phyloP scores from a whole-genome alignment of 495 filamentous ascomycete genomes.

The Cairneyella variabilis region DNA sequence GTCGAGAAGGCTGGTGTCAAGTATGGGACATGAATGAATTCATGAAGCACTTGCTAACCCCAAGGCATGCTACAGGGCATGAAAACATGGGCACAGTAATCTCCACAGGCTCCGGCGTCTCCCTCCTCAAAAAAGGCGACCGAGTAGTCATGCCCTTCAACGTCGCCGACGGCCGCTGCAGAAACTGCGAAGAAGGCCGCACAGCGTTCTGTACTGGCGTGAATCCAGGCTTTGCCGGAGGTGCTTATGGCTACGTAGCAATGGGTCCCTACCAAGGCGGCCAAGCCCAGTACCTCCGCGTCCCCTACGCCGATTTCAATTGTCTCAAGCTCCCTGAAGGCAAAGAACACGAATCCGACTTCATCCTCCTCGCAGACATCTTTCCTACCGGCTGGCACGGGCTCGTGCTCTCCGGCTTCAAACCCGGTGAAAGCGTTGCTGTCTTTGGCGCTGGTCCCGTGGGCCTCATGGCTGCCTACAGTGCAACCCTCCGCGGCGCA shows the following conservation, averaged over 20 bases:
- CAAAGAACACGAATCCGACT: conserved; percentile 42
- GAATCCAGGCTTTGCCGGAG: conserved; percentile 55
- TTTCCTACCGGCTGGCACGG: conserved; percentile 62
- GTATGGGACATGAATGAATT: too few species aligned
- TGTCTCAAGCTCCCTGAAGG: conserved; percentile 40
- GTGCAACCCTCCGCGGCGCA: conserved; percentile 47
- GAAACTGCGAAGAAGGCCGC: conserved; percentile 54
- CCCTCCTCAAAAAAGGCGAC: conserved; percentile 46
- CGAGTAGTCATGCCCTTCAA: conserved; percentile 58
- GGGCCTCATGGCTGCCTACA: conserved; percentile 56
- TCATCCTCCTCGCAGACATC: conserved; percentile 50
- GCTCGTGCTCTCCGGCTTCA: conserved; percentile 49
- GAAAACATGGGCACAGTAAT: conserved; percentile 51
- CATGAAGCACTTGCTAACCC: too few species aligned
- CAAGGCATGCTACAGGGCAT: too few species aligned
- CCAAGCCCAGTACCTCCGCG: conserved; percentile 34
- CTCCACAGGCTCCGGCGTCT: conserved; percentile 43
- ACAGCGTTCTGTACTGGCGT: conserved; percentile 56
- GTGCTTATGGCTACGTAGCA: conserved; percentile 57
- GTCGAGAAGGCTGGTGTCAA: neutral
- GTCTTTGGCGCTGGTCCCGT: conserved; percentile 49
- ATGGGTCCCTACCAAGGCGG: conserved; percentile 54
- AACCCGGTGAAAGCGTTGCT: conserved; percentile 50
- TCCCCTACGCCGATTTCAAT: conserved; percentile 58
- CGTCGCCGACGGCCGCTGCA: conserved; percentile 53